A percentile compares a stretch with the other conserved stretches of the same genome.
These are phyloP conservation scores for Botrytis galanthina DNA, from an alignment of 2,329 filamentous ascomycete species.

Conservation along the genomic window DNA sequence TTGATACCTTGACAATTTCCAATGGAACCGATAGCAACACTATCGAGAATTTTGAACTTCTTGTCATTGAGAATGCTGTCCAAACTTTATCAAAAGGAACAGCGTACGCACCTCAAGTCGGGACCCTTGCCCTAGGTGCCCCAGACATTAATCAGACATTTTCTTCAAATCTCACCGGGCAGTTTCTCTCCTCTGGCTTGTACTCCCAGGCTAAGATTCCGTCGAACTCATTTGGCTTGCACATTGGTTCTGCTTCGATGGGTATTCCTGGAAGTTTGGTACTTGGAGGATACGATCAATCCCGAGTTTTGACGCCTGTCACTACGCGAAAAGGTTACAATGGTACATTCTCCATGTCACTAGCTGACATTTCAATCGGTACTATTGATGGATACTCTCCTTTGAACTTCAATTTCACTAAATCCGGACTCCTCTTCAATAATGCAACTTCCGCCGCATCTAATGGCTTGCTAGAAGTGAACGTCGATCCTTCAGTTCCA, in stretches of 20 bases:
- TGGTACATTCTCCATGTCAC: conserved; percentile 3
- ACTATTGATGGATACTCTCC: conserved; percentile 27
- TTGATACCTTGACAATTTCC: conserved; percentile 1
- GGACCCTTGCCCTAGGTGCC: neutral
- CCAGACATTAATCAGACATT: neutral
- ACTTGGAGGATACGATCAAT: conserved; percentile 31
- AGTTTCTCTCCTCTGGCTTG: conserved; percentile 2
- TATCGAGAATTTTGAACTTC: conserved; percentile 2
- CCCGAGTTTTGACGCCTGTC: conserved; percentile 24
- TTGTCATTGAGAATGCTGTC: conserved; percentile 1
- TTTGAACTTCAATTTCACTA: conserved; percentile 22
- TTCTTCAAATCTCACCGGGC: conserved; percentile 5
- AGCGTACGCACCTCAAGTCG: neutral
- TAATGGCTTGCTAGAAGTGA: conserved; percentile 24
- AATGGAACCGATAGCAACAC: neutral
- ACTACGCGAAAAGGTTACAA: conserved; percentile 20
- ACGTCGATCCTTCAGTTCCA: conserved; percentile 29
- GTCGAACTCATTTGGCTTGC: conserved; percentile 32
- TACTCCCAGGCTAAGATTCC: conserved; percentile 9
- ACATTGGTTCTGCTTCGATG: conserved; percentile 27
- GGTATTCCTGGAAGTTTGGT: conserved; percentile 27
- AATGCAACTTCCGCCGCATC: neutral
- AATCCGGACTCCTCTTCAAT: conserved; percentile 23
- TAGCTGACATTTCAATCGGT: conserved; percentile 28
- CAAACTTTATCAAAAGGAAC: neutral